Evolutionary conservation across 2,329 filamentous ascomycete genomes (phyloP), one percentile per base, ranked within the genome.

Genomic region (Rhynchosporium graminicola): DNA sequence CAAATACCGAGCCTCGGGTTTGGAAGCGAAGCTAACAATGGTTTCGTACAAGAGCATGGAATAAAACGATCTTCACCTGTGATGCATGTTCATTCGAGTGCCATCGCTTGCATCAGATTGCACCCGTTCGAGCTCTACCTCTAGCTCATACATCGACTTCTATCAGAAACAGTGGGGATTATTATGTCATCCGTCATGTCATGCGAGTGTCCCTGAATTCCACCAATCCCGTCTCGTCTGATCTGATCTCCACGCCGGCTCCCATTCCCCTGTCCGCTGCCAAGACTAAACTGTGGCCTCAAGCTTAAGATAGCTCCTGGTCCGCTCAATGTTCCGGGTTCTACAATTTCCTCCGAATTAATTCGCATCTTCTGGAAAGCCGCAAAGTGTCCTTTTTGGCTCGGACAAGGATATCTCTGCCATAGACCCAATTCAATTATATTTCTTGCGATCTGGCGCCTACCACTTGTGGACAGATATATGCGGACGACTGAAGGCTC

Each of bases 381-480:
- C 61, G 65, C 65, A 70, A 70, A 69, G 63, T 72, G 70, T 71
- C 70, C 69, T 72, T 70, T 71, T 65, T 63, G 57, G 43, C 54
- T 5, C n/a, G 28, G 59, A 65, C 67, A 65, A 67, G 66, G 65
- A 66, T 68, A 67, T 28, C 59, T 57, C 59, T 60, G 51, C 58
- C 42, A 54, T 47, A 43, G 36, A 29, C 33, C 61, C 63, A 65
- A 66, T 66, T 65, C 57, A 36, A 2, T 29, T 63, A 43, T 38
- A 50, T 50, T 42, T 47, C 28, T 62, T 70, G 51, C 64, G 47
- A 65, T 54, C 57, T 64, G 63, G 57, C 62, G 45, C 60, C 62
- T 57, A 43, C 50, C 40, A 63, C 45, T 69, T 69, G 71, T 72
- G 71, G 71, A 70, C 71, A 73, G 68, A 73, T 73, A 67, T 67